Evolutionary conservation across 768 basidiomycete species (phyloP).

Genomic region (Trametes meyenii): DNA sequence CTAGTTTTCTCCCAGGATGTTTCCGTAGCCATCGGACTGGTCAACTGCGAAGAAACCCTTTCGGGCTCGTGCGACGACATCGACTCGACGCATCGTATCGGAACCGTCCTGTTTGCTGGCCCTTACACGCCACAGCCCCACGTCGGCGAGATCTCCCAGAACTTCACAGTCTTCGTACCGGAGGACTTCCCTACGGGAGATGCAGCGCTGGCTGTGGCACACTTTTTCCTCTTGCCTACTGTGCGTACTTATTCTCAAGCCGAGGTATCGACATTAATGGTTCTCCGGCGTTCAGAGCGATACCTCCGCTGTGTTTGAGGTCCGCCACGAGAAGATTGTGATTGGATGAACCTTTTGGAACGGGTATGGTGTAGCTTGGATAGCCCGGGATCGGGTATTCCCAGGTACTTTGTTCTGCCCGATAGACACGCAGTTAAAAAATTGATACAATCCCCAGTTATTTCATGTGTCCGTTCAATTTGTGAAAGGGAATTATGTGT

Average conservation of each 20-base stretch:
- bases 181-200: neutral
- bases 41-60: slow-evolving; percentile 25
- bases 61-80: slow-evolving; percentile 23
- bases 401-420: too few relatives aligned
- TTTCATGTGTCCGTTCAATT: too few relatives aligned
- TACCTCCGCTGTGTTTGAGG: too few relatives aligned
- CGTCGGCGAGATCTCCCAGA: neutral
- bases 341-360: too few relatives aligned
- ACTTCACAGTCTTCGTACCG: slow-evolving; percentile 5
- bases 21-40: slow-evolving; percentile 36
- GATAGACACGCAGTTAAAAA: too few relatives aligned
- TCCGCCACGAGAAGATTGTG: too few relatives aligned
- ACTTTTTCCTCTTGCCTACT: slow-evolving; percentile 2
- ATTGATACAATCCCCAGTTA: too few relatives aligned
- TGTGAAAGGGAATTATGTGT: too few relatives aligned
- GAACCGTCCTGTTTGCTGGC: slow-evolving; percentile 34
- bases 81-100: slow-evolving; percentile 26
- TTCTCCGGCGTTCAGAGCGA: too few relatives aligned
- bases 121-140: slow-evolving; percentile 29
- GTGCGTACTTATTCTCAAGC: neutral
- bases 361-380: too few relatives aligned
- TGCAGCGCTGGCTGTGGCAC: neutral
- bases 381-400: too few relatives aligned
- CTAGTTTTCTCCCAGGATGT: slow-evolving; percentile 37
- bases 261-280: neutral